Conservation (phyloP, 2,329 filamentous ascomycete genomes). For the Fusarium keratoplasticum region DNA sequence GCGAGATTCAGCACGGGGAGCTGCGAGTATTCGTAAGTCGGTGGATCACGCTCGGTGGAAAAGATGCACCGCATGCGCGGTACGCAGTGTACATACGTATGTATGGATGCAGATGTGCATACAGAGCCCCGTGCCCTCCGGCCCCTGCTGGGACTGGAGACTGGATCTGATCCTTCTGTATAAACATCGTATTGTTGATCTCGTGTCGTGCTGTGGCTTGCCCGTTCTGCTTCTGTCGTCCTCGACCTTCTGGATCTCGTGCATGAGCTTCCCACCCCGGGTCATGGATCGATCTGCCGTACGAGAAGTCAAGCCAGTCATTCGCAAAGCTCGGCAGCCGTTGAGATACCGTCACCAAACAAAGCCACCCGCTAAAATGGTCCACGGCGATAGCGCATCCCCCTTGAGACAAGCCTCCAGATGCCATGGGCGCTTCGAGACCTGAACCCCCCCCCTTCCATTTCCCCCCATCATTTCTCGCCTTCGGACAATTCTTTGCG, state of each 20-base stretch:
- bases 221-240: slow-evolving; percentile 21
- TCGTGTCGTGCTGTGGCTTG: slow-evolving; percentile 37
- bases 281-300: not conserved
- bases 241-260: slow-evolving; percentile 3
- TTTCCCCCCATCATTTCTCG: slow-evolving; percentile 11
- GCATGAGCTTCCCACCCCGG: not conserved
- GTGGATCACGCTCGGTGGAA: slow-evolving; percentile 15
- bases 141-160: slow-evolving; percentile 3
- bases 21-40: slow-evolving; percentile 18
- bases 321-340: slow-evolving; percentile 22
- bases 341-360: slow-evolving; percentile 1
- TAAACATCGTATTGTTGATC: slow-evolving; percentile 41
- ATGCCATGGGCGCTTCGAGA: slow-evolving; percentile 18
- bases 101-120: not conserved
- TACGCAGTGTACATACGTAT: not conserved
- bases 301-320: slow-evolving; percentile 1
- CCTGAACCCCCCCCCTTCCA: not conserved
- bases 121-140: not conserved
- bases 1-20: slow-evolving; percentile 10
- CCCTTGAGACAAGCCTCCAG: slow-evolving; percentile 22
- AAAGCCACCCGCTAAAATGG: slow-evolving; percentile 28
- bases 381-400: slow-evolving; percentile 9
- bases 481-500: slow-evolving; percentile 21
- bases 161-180: slow-evolving; percentile 21
- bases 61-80: slow-evolving; percentile 15